Evolutionary conservation across 2,329 filamentous ascomycete genomes (phyloP).

Genomic region (Hypoxylon sp.): DNA sequence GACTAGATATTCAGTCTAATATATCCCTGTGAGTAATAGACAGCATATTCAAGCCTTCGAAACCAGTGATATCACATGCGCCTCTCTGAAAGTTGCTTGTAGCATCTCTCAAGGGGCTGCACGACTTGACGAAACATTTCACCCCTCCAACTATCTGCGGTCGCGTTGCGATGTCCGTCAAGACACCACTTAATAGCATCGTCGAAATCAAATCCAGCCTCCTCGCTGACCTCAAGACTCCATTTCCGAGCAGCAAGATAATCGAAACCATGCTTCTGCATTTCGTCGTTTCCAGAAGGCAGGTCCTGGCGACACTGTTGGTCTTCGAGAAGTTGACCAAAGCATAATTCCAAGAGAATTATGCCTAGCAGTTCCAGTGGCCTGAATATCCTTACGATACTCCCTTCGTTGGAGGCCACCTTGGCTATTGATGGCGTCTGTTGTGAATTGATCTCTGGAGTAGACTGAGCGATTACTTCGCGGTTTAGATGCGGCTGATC

Average conservation of each 20-base stretch:
- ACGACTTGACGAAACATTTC: constrained; percentile 34
- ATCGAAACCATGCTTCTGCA: constrained; percentile 24
- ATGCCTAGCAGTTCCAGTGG: constrained; percentile 33
- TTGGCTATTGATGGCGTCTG: not conserved
- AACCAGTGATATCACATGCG: not conserved
- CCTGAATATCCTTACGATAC: not conserved
- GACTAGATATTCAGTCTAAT: no score
- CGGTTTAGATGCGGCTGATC: constrained; percentile 33
- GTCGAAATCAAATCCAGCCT: constrained; percentile 27
- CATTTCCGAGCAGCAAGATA: constrained; percentile 30
- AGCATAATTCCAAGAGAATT: constrained; percentile 40
- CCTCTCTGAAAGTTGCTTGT: constrained; percentile 7
- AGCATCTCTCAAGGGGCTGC: constrained; percentile 27
- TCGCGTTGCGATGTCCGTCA: constrained; percentile 5
- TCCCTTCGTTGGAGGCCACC: not conserved
- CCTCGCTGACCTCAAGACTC: constrained; percentile 29
- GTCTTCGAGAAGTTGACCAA: constrained; percentile 22
- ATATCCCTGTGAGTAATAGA: no score
- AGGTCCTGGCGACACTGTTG: constrained; percentile 15
- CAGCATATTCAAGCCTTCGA: no score
- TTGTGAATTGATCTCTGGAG: not conserved
- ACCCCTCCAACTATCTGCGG: constrained; percentile 20
- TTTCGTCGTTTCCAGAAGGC: constrained; percentile 3
- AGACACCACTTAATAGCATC: constrained; percentile 26
- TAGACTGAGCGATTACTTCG: not conserved